These are phyloP conservation scores for Hypericum androsaemum DNA, from an alignment of 345 rosid species.

Conservation along the genomic window DNA sequence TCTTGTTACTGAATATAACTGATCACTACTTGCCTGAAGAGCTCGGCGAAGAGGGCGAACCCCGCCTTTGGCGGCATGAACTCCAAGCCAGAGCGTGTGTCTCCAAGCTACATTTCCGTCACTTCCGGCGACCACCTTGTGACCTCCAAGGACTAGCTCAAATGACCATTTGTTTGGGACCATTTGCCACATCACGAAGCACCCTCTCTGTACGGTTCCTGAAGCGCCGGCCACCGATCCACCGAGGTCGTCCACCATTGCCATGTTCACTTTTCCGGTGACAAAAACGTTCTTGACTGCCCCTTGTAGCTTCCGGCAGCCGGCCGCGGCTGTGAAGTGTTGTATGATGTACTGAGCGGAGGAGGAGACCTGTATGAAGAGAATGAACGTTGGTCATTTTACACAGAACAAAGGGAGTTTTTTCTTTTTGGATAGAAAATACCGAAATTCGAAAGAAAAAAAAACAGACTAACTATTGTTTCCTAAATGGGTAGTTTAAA, in stretches of 20 bases:
- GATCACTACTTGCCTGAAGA: constrained; percentile 55
- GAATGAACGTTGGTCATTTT: neutral
- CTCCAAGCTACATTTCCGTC: constrained; percentile 88
- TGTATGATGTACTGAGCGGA: constrained; percentile 91
- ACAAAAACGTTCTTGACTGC: constrained; percentile 64
- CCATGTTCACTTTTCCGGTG: constrained; percentile 79
- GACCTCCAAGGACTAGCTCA: constrained; percentile 68
- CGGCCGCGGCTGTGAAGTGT: constrained; percentile 91
- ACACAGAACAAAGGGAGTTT: neutral
- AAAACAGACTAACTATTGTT: constrained; percentile 24
- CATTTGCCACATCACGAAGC: constrained; percentile 99
- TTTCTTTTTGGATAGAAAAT: neutral
- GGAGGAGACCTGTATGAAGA: constrained; percentile 57
- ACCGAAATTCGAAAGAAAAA: neutral
- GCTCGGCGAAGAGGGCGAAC: constrained; percentile 86
- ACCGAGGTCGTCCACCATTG: constrained; percentile 56
- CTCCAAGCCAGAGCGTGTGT: constrained; percentile 83
- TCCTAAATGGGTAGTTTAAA: no score
- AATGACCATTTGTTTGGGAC: constrained; percentile 81
- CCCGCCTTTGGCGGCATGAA: constrained; percentile 81
- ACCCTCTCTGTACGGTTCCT: constrained; percentile 52
- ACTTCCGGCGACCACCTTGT: constrained; percentile 79
- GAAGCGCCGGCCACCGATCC: constrained; percentile 19
- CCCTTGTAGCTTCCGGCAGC: constrained; percentile 66
- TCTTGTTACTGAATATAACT: neutral